Conservation (phyloP, 2,329 filamentous ascomycete species). For the Neodidymelliopsis sp. region DNA sequence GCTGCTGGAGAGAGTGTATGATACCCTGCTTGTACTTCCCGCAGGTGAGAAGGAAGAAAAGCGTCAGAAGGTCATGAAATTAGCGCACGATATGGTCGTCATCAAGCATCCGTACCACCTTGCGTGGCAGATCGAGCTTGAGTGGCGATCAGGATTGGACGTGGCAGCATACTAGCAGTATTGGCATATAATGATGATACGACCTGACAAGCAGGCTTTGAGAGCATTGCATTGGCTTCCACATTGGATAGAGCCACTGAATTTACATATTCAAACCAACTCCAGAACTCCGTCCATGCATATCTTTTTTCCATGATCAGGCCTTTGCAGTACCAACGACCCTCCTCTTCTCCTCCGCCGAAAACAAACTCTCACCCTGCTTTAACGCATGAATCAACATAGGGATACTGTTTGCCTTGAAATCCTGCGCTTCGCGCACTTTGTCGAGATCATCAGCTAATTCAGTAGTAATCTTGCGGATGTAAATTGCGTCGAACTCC, state of each 20-base stretch:
- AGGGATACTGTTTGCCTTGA: constrained; percentile 67
- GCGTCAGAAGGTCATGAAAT: constrained; percentile 73
- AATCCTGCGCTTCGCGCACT: constrained; percentile 73
- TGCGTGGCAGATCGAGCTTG: constrained; percentile 89
- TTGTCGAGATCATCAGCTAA: constrained; percentile 78
- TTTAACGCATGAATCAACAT: constrained; percentile 73
- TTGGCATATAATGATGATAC: neutral
- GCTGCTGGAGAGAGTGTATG: constrained; percentile 80
- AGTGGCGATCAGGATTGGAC: constrained; percentile 73
- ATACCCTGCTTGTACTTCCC: constrained; percentile 74
- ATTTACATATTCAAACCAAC: neutral
- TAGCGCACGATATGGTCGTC: constrained; percentile 92
- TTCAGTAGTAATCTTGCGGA: constrained; percentile 73
- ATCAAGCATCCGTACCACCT: constrained; percentile 90
- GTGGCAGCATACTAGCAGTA: constrained; percentile 34
- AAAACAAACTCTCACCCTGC: constrained; percentile 71
- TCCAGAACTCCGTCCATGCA: constrained; percentile 27
- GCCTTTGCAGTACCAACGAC: constrained; percentile 38
- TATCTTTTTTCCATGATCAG: neutral
- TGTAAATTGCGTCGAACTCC: constrained; percentile 70
- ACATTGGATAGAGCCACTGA: neutral
- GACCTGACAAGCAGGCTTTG: neutral
- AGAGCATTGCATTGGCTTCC: neutral
- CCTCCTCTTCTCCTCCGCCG: constrained; percentile 59
- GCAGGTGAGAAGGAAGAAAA: constrained; percentile 73